A percentile compares a stretch with the other conserved stretches of the same genome.
phyloP scores from a whole-genome alignment of 2,329 filamentous ascomycete species.

The Fusarium sp. region DNA sequence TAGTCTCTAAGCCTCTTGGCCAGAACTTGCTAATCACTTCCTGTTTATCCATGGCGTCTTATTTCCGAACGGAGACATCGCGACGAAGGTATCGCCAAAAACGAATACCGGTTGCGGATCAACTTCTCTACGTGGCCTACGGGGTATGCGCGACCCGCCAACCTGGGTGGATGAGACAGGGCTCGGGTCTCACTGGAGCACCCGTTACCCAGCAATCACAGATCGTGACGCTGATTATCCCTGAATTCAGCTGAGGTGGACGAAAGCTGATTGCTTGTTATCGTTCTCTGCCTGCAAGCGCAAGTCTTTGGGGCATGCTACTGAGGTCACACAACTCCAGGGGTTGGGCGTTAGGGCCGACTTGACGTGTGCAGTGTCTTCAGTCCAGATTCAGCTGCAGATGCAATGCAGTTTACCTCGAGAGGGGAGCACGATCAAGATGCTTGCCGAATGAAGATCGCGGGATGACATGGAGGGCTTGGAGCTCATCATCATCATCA shows the following conservation, averaged over 20 bases:
- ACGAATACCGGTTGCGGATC: conserved; percentile 20
- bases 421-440: conserved; percentile 18
- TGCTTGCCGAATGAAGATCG: conserved; percentile 25
- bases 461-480: conserved; percentile 41
- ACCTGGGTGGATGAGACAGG: conserved; percentile 18
- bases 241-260: conserved; percentile 24
- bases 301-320: not conserved
- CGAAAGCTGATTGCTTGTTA: conserved; percentile 1
- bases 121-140: not conserved
- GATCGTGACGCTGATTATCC: conserved; percentile 22
- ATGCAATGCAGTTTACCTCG: not conserved
- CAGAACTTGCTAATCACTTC: conserved; percentile 23
- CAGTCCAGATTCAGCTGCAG: not conserved
- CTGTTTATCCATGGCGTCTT: not conserved
- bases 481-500: conserved; percentile 11
- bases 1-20: conserved; percentile 24
- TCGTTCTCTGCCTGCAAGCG: not conserved
- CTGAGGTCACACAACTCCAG: not conserved
- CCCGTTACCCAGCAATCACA: not conserved
- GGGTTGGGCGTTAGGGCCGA: not conserved
- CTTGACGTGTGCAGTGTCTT: conserved; percentile 14
- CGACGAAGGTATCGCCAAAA: conserved; percentile 14
- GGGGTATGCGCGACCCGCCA: conserved; percentile 15
- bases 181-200: conserved; percentile 8
- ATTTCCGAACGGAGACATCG: conserved; percentile 15